Conservation (phyloP, 768 basidiomycete species). For the Amanita fuliginea region DNA sequence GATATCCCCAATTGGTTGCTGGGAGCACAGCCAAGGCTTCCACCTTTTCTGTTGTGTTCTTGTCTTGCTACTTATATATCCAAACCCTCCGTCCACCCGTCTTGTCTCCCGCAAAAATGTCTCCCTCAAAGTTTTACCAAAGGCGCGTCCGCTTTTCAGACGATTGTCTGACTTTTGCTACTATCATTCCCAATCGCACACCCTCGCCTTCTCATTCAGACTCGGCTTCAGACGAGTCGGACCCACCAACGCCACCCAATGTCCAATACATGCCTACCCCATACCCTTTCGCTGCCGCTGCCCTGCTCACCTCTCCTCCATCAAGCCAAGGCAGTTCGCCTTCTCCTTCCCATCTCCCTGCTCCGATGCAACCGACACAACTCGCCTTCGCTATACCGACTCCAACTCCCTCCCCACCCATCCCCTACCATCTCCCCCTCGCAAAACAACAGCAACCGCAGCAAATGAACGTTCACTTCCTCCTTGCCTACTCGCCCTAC, state of each 20-base stretch:
- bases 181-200: constrained; percentile 17
- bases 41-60: not conserved
- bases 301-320: constrained; percentile 13
- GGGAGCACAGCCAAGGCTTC: not conserved
- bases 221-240: constrained; percentile 8
- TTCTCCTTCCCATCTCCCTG: not conserved
- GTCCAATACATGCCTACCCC: constrained; percentile 20
- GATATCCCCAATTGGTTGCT: not conserved
- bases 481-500: constrained; percentile 27
- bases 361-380: not conserved
- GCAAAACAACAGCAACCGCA: not conserved
- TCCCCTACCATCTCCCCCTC: not conserved
- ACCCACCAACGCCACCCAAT: constrained; percentile 25
- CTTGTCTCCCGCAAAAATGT: not conserved
- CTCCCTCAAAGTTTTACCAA: not conserved
- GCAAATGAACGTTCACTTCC: constrained; percentile 27
- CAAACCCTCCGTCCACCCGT: constrained; percentile 8
- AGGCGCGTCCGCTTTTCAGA: constrained; percentile 29
- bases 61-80: constrained; percentile 5
- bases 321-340: not conserved
- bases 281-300: constrained; percentile 16
- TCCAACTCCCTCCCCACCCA: not conserved
- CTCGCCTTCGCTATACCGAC: not conserved
- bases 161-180: not conserved
- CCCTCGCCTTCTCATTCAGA: constrained; percentile 27